phyloP scores from a whole-genome alignment of 2,329 filamentous ascomycete genomes.

The Cadophora sp. region DNA sequence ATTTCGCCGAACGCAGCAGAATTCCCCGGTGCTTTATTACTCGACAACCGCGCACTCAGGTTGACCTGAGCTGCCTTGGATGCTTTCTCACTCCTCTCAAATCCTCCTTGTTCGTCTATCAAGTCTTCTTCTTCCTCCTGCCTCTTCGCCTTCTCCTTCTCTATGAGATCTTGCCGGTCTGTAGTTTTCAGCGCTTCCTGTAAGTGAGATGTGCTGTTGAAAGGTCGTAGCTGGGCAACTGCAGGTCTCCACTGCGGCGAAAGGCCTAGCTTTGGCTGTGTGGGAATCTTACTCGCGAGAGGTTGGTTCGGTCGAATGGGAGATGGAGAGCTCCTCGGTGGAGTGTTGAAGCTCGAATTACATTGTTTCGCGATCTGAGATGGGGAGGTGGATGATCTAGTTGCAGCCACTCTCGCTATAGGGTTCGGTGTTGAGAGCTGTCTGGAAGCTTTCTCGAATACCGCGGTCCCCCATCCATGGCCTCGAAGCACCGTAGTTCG shows the following conservation, averaged over 20 bases:
- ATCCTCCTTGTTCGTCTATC: constrained; percentile 61
- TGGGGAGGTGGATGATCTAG: constrained; percentile 23
- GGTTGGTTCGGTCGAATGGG: constrained; percentile 28
- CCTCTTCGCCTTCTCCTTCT: constrained; percentile 47
- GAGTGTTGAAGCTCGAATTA: constrained; percentile 31
- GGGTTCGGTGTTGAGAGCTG: constrained; percentile 32
- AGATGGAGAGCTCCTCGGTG: constrained; percentile 23
- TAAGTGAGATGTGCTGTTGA: constrained; percentile 39
- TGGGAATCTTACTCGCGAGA: constrained; percentile 26
- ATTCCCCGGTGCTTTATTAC: constrained; percentile 65
- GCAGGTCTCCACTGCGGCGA: constrained; percentile 42
- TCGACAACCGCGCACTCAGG: constrained; percentile 84
- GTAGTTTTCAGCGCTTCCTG: constrained; percentile 35
- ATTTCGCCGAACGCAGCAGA: constrained; percentile 76
- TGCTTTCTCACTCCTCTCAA: constrained; percentile 81
- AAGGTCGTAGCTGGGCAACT: constrained; percentile 41
- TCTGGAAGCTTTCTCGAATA: constrained; percentile 38
- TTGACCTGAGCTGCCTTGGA: constrained; percentile 88
- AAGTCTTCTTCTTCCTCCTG: constrained; percentile 52
- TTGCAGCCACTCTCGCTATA: constrained; percentile 13
- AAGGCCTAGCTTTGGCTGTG: constrained; percentile 28
- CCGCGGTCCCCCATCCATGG: constrained; percentile 36
- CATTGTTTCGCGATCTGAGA: constrained; percentile 25
- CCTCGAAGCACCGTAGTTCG: constrained; percentile 34
- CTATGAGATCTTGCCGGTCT: constrained; percentile 45